phyloP scores from a whole-genome alignment of 495 filamentous ascomycete species.

The Talaromyces proteolyticus region DNA sequence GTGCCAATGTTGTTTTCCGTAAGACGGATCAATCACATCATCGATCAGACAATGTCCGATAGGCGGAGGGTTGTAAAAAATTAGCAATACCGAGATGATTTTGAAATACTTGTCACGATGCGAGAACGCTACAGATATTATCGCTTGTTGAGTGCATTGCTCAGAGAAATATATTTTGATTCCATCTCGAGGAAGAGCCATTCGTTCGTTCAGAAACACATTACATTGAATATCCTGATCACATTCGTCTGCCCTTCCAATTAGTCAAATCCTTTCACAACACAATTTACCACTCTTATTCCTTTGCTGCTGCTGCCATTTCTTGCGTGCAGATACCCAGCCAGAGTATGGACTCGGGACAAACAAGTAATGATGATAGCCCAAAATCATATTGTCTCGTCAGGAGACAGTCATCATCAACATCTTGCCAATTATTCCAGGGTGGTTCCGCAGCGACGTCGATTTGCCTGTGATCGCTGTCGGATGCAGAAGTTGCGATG shows the following conservation, averaged over 20 bases:
- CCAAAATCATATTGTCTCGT: not conserved
- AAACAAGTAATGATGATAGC: not conserved
- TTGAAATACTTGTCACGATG: not conserved
- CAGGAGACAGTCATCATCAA: slow-evolving; percentile 1
- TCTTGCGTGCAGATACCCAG: no score
- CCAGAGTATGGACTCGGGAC: no score
- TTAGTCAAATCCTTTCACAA: no score
- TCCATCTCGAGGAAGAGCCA: no score
- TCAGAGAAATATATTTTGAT: no score
- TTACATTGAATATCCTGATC: no score
- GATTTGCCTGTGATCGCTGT: slow-evolving; percentile 9
- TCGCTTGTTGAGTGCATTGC: no score
- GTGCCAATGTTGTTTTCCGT: not conserved
- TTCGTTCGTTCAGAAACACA: no score
- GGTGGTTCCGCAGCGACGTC: slow-evolving; percentile 4
- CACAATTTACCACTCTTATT: no score
- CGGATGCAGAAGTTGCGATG: slow-evolving; percentile 10
- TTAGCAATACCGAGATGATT: not conserved
- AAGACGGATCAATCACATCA: not conserved
- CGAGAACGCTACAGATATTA: slow-evolving; percentile 4
- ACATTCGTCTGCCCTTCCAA: no score
- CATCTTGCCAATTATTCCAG: no score
- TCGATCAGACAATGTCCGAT: slow-evolving; percentile 1
- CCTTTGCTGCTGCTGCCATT: no score
- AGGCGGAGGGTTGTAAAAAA: not conserved